Percentiles rank a stretch among this genome's conserved stretches.
Evolutionary conservation across 371 early-diverging fungal species (phyloP).

Genomic region (Batrachochytrium dendrobatidis): DNA sequence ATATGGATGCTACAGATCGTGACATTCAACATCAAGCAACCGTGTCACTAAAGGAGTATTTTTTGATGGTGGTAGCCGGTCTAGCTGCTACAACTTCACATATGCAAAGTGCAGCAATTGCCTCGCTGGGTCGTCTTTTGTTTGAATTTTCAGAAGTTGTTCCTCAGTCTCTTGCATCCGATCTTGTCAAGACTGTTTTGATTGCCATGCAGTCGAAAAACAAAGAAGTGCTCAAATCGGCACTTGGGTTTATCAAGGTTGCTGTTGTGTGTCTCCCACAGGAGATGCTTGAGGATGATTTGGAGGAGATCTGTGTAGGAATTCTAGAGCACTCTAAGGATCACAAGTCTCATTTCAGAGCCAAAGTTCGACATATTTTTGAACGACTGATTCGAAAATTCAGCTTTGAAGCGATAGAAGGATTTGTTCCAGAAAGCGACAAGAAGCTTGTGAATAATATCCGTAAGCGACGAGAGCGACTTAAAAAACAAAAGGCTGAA

Average conservation of each 20-base stretch:
- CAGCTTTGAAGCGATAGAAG: conserved; percentile 66
- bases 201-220: conserved; percentile 69
- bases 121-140: conserved; percentile 71
- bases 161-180: conserved; percentile 49
- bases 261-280: conserved; percentile 70
- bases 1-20: conserved; percentile 1
- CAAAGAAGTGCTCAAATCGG: conserved; percentile 86
- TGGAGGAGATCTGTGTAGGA: conserved; percentile 45
- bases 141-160: conserved; percentile 78
- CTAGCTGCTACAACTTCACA: conserved; percentile 83
- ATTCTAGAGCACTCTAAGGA: conserved; percentile 78
- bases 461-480: conserved; percentile 79
- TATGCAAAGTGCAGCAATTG: conserved; percentile 89
- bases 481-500: conserved; percentile 67
- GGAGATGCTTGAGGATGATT: conserved; percentile 56
- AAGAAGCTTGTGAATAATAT: conserved; percentile 84
- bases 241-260: conserved; percentile 91
- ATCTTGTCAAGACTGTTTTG: conserved; percentile 49
- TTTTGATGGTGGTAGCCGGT: conserved; percentile 87
- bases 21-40: conserved; percentile 4
- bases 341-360: conserved; percentile 81
- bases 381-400: conserved; percentile 86
- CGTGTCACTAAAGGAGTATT: conserved; percentile 31
- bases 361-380: conserved; percentile 83
- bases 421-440: conserved; percentile 82